These are phyloP conservation scores for Calonectria fujianensis DNA, from an alignment of 2,329 filamentous ascomycete species.

Conservation along the genomic window DNA sequence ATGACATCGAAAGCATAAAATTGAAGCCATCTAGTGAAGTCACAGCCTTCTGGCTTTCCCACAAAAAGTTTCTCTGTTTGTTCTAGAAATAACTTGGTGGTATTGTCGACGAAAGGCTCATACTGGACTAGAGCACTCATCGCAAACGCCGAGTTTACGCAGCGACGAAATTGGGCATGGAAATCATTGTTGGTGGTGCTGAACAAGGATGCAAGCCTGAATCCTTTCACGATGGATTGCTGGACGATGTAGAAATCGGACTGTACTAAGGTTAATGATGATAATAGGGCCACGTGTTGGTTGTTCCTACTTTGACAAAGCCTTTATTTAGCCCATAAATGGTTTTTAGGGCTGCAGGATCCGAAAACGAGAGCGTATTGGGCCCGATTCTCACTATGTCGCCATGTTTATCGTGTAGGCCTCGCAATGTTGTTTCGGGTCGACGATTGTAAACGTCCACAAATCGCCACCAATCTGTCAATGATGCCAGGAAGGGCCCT, in stretches of 20 bases:
- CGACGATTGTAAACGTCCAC: slow-evolving; percentile 79
- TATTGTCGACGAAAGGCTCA: slow-evolving; percentile 87
- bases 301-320: slow-evolving; percentile 78
- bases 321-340: slow-evolving; percentile 92
- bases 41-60: slow-evolving; percentile 61
- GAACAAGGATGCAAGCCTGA: slow-evolving; percentile 82
- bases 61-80: slow-evolving; percentile 75
- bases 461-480: slow-evolving; percentile 83
- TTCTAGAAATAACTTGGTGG: slow-evolving; percentile 81
- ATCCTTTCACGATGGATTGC: slow-evolving; percentile 81
- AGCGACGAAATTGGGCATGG: slow-evolving; percentile 83
- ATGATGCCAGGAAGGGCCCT: slow-evolving; percentile 80
- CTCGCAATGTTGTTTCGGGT: slow-evolving; percentile 80
- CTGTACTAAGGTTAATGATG: slow-evolving; percentile 72
- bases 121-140: slow-evolving; percentile 87
- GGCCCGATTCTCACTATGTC: slow-evolving; percentile 85
- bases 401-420: slow-evolving; percentile 82
- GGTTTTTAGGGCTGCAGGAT: slow-evolving; percentile 82
- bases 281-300: not conserved
- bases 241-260: slow-evolving; percentile 89
- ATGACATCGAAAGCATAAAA: slow-evolving; percentile 90
- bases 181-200: slow-evolving; percentile 84
- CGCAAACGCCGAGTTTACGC: slow-evolving; percentile 84
- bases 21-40: slow-evolving; percentile 84
- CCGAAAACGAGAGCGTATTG: slow-evolving; percentile 82